Evolutionary conservation across 176 grass and related monocot genomes (phyloP).

Genomic region (bread wheat (Triticum aestivum)): DNA sequence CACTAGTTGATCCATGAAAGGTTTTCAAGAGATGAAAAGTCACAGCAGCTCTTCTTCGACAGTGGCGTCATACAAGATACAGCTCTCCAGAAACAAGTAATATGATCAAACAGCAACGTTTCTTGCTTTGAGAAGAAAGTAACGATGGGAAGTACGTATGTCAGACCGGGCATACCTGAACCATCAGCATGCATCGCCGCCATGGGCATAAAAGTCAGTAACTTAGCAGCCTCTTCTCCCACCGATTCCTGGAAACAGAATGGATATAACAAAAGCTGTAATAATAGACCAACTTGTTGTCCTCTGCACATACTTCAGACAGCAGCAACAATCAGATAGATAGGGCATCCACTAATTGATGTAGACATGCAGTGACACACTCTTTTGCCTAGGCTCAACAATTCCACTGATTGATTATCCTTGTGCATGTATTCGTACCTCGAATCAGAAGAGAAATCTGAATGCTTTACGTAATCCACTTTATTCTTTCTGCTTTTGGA

Average conservation of each 20-base stretch:
- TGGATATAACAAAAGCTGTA: background rate
- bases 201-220: background rate
- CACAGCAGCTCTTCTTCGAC: background rate
- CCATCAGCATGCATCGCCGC: background rate
- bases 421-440: background rate
- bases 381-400: background rate
- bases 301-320: conserved; percentile 26
- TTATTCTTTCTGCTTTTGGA: conserved; percentile 20
- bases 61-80: background rate
- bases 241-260: background rate
- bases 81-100: background rate
- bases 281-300: background rate
- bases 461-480: conserved; percentile 31
- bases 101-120: background rate
- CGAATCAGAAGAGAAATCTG: conserved; percentile 14
- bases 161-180: background rate
- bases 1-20: background rate
- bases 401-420: conserved; percentile 6
- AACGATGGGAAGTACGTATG: background rate
- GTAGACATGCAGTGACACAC: conserved; percentile 12
- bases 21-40: background rate
- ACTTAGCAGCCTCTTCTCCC: background rate
- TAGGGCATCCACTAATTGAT: conserved; percentile 23
- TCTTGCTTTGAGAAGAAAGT: background rate
- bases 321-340: conserved; percentile 19